Conservation (phyloP, 306 rosid species). For the Gillenia trifoliata region DNA sequence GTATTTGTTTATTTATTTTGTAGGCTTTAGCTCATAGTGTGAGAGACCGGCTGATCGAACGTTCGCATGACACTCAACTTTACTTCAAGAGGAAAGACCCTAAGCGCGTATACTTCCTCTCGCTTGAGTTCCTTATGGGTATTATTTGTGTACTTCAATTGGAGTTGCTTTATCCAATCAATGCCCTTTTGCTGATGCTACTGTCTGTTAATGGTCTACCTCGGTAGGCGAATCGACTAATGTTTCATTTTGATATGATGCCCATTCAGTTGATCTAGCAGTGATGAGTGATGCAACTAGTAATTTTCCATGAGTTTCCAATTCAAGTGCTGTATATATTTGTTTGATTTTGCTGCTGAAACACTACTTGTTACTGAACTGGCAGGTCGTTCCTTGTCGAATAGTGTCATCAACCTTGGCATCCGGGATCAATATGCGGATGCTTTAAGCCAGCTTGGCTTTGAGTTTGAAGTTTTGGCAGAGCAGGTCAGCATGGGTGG, state of each 20-base stretch:
- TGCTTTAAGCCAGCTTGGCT: slow-evolving; percentile 73
- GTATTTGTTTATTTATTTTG: slow-evolving; percentile 24
- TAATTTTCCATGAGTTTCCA: neutral
- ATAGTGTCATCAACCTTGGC: slow-evolving; percentile 74
- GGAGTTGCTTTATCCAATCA: neutral
- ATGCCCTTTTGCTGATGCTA: neutral
- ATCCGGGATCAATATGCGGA: slow-evolving; percentile 67
- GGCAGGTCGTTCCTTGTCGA: slow-evolving; percentile 71
- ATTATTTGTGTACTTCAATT: slow-evolving; percentile 27
- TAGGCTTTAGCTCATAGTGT: slow-evolving; percentile 67
- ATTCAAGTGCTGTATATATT: neutral
- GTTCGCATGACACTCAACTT: slow-evolving; percentile 61
- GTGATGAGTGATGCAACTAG: neutral
- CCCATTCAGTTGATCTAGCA: no score
- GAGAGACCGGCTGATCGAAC: slow-evolving; percentile 67
- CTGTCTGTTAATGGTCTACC: neutral
- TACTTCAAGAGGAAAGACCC: slow-evolving; percentile 64
- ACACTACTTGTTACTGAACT: slow-evolving; percentile 19
- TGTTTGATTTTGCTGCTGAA: neutral
- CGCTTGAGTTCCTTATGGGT: slow-evolving; percentile 82
- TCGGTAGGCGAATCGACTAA: neutral
- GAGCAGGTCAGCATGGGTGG: slow-evolving; percentile 45
- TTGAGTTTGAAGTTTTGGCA: slow-evolving; percentile 72
- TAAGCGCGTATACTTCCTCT: slow-evolving; percentile 76
- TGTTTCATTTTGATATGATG: no score